Base-by-base conservation (phyloP, 495 filamentous ascomycete genomes). In the Aspergillus indologenus region DNA sequence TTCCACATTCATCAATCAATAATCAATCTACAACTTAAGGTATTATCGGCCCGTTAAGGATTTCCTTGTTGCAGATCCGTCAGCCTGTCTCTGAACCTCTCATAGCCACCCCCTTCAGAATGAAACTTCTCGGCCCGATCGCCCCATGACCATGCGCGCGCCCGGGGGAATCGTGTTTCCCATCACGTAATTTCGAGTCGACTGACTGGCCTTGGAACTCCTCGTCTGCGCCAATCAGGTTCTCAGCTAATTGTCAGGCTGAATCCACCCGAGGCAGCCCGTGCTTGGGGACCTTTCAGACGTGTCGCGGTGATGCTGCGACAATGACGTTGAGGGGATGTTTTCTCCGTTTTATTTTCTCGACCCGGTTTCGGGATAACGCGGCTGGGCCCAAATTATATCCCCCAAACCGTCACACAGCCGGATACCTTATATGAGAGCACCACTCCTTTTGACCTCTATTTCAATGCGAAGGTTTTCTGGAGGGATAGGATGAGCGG, bases 321-420 rank as follows among this genome's bases (percentile, higher is more conserved):
- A 19, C 1, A 14, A 50, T 50, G 47, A 50, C 46, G 34, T 50
- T 50, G 21, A 50, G 12, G 6, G 44, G 44, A 54, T 54, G 60
- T 43, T 24, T 19, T 46, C 51, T 42, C 54, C 60, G 59, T 48
- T 51, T 57, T 18, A 40, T 57, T 50, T 47, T 43, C 54, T 43
- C 40, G 29, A 50, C 21, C 34, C 34, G 34, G 34, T 40, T 40
- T 45, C 50, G 55, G 55, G 50, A 54, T 34, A 54, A 58, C 55
- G 55, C 60, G 60, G 60, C 44, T 44, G 51, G 47, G 24, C 43
- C n/a, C 19, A 31, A 51, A 53, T 43, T 23, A 17, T 34, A 19
- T 42, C 29, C 29, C 17, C 26, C 57, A 24, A 23, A 26, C 14
- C 24, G 40, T 20, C 24, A 18, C 7, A 26, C 1, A n/a, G 20